These are phyloP conservation scores for Alternaria conjuncta DNA, from an alignment of 2,329 filamentous ascomycete species.

Conservation along the genomic window DNA sequence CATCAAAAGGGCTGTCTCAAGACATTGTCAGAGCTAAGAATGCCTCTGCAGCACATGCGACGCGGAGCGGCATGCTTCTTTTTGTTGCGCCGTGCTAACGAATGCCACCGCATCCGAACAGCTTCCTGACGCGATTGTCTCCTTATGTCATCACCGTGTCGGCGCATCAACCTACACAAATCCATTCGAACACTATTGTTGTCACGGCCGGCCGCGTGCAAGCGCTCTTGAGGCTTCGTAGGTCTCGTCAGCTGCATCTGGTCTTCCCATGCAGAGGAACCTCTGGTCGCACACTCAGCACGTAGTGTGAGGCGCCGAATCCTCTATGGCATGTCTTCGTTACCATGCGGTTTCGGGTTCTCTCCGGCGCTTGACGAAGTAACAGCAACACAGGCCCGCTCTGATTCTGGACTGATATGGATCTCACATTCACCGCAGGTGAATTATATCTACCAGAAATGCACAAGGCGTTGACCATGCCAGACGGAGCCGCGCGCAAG, in stretches of 20 bases:
- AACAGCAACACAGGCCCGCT: accelerated
- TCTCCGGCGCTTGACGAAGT: background rate
- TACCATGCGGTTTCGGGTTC: background rate
- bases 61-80: background rate
- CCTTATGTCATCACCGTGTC: background rate
- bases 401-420: background rate
- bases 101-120: background rate
- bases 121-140: background rate
- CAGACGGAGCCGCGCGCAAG: background rate
- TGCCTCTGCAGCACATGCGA: background rate
- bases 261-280: background rate
- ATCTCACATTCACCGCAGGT: background rate
- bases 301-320: background rate
- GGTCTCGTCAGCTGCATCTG: background rate
- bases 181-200: accelerated
- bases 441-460: background rate
- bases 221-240: background rate
- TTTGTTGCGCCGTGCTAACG: background rate
- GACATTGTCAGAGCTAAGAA: background rate
- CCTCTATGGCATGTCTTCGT: background rate
- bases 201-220: background rate
- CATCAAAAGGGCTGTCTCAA: background rate
- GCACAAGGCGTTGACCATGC: background rate
- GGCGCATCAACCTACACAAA: background rate
- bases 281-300: background rate